Base-by-base conservation (phyloP, 345 rosid genomes). In the Linum tenue region DNA sequence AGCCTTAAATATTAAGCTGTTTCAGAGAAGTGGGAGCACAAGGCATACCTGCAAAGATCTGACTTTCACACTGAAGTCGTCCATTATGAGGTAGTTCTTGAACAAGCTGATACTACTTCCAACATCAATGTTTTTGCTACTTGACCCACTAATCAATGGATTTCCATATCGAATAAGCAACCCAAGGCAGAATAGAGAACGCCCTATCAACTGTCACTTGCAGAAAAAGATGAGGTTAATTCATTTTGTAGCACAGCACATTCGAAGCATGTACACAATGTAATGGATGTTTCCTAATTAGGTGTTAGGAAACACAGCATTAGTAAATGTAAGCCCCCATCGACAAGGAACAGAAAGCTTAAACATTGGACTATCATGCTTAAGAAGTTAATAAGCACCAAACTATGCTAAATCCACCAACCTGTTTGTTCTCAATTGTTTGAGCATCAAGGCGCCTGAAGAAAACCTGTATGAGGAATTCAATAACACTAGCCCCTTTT, bases 121-220 rank as follows among this genome's bases (percentile, higher is more conserved):
- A 65, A 83, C 73, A 76, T 84, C 85, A 53, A 86, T 75, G 41
- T 41, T 85, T 78, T 77, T 81, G 65, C 74, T 77, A 73, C 73
- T 66, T 39, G 88, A 71, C 68, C 71, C 72, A 71, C 76, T 76
- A 64, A 89, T 71, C 81, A 88, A 82, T 64, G 95, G 73, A 76
- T 83, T 85, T 17, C 97, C 97, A 72, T 95, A 89, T 73, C 99
- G 96, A 75, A 89, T 83, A 70, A 95, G 97, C 83, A 89, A 79
- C 64, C 99, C 99, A 70, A 91, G 95, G 74, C 97, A 91, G 73
- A 95, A 95, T 55, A 95, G 91, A 65, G 96, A 89, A 55, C 96
- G 89, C 55, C 92, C 97, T 67, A 86, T 83, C 68, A 79, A 83
- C 97, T 95, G 89, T 17, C 65, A 56, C 56, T 55, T 35, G 11